A percentile compares a stretch with the other conserved stretches of the same genome.
Evolutionary conservation across 805 yeast genomes (phyloP).

Genomic region (Lachancea mirantina): DNA sequence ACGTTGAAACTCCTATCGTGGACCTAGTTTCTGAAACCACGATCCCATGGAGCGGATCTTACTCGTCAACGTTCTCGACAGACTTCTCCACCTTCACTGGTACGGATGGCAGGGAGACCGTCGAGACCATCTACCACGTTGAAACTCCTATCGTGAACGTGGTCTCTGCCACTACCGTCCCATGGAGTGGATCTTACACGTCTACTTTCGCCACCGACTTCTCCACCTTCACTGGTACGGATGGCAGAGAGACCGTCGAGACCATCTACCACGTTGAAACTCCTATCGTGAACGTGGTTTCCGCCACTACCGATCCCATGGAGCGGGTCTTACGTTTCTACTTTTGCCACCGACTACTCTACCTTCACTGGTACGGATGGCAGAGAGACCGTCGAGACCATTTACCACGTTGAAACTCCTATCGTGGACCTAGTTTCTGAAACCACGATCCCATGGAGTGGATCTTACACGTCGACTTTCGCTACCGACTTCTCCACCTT

Average conservation of each 20-base stretch:
- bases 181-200: conserved; percentile 1
- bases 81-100: conserved; percentile 10
- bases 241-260: conserved; percentile 7
- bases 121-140: conserved; percentile 11
- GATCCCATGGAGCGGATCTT: conserved; percentile 6
- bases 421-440: conserved; percentile 13
- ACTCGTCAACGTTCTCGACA: conserved; percentile 9
- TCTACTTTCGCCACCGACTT: conserved; percentile 10
- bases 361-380: conserved; percentile 9
- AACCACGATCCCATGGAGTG: conserved; percentile 12
- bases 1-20: conserved; percentile 11
- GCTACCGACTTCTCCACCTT: conserved; percentile 9
- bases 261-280: conserved; percentile 8
- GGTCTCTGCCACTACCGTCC: neutral
- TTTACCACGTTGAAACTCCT: conserved; percentile 14
- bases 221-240: conserved; percentile 2
- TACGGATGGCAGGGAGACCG: conserved; percentile 9
- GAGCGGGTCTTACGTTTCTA: conserved; percentile 1
- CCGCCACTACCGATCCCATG: conserved; percentile 3
- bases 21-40: conserved; percentile 3
- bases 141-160: conserved; percentile 13
- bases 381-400: conserved; percentile 6
- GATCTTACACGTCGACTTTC: conserved; percentile 12
- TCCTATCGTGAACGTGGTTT: conserved; percentile 1
- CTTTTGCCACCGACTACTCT: conserved; percentile 10